Evolutionary conservation across 768 basidiomycete species (phyloP), one percentile per base, ranked within the genome.

Genomic region (Hydnomerulius pinastri): DNA sequence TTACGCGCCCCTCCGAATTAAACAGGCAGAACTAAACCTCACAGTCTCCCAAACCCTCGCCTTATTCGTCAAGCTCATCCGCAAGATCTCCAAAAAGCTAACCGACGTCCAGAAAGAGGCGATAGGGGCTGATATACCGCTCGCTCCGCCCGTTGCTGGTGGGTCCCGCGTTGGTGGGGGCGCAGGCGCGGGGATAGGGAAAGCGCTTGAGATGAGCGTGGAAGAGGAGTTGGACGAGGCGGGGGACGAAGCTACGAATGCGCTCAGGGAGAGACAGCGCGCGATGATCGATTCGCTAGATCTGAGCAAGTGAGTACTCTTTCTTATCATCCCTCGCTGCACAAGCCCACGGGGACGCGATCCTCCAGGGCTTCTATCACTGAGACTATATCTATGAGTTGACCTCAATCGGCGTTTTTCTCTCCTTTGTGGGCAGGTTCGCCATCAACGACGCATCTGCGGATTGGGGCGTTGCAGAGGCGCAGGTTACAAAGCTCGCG

Each of bases 251-350:
- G 86, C 80, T 43, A 75, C 86, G 43, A 70, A 64, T 41, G 59
- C 59, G 49, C 70, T 82, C 56, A 67, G 73, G 25, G 86, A 87
- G 71, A 81, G 87, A 67, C 94, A 98, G 70, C 77, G 87, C 20
- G 87, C 89, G 68, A 83, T 98, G 77, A 85, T 98, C 42, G 85
- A 92, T 56, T 81, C 90, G 18, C 77, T 99, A 25, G 93, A 98
- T 71, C 71, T 98, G 52, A 82, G 77, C 71, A 87, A 87, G 93
- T 98, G 64, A 79, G 91, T 77, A 39, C 43, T 36, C 8, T 24
- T 15, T 36, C 6, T 24, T 24, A 15, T 55, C 51, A 18, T 28
- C 27, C 32, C 37, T 42, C 40, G 7, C 59, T 61, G 46, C 52
- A 18, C 37, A 46, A 51, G 28, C 30, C 43, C 46, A 12, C 39